These are phyloP conservation scores for Lolium multiflorum DNA, from an alignment of 176 grass and related monocot species.

Conservation along the genomic window DNA sequence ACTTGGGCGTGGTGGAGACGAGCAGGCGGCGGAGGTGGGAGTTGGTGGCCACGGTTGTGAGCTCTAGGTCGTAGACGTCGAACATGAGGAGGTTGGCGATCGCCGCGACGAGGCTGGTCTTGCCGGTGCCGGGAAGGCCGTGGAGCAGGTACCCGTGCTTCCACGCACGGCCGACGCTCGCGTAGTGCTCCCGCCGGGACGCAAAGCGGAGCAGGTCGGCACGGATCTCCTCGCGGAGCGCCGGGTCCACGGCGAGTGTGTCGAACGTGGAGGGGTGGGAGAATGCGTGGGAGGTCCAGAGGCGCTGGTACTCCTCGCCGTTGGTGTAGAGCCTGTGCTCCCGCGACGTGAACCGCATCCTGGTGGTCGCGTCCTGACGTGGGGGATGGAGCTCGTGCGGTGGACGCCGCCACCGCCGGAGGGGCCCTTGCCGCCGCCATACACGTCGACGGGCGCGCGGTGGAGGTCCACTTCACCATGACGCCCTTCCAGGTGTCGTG, in stretches of 20 bases:
- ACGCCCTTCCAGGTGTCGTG: conserved; percentile 36
- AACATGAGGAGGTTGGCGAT: conserved; percentile 84
- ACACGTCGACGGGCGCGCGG: not conserved
- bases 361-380: no score
- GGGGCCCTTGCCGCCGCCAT: not conserved
- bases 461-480: conserved; percentile 67
- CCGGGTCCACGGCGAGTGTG: no score
- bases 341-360: conserved; percentile 22
- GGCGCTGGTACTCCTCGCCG: no score
- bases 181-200: conserved; percentile 36
- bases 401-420: conserved; percentile 21
- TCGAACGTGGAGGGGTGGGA: no score
- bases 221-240: no score
- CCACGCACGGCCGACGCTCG: conserved; percentile 63
- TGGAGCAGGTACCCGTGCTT: conserved; percentile 81
- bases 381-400: conserved; percentile 30
- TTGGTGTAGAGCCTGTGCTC: conserved; percentile 23
- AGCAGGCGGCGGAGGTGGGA: conserved; percentile 66
- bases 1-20: conserved; percentile 63
- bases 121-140: conserved; percentile 75
- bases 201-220: conserved; percentile 29
- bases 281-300: no score
- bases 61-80: conserved; percentile 80
- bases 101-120: conserved; percentile 74
- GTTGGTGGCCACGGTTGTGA: conserved; percentile 70